These are phyloP conservation scores for Kingdonia uniflora DNA, from an alignment of 164 flowering plant genomes.

Conservation along the genomic window DNA sequence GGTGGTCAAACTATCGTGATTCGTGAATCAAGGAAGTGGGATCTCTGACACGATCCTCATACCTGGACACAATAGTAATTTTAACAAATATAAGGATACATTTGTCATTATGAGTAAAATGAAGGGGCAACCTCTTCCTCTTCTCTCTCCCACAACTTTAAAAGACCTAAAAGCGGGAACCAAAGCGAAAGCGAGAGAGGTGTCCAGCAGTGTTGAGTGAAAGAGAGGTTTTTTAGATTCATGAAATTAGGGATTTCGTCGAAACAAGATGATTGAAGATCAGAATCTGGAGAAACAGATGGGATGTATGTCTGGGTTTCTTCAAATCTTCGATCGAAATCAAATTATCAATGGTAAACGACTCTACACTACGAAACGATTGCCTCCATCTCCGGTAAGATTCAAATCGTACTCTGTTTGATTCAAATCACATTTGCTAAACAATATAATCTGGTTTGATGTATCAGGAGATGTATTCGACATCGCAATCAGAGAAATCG, in stretches of 20 bases:
- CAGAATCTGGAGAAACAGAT: conserved; percentile 71
- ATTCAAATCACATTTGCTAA: too few species aligned
- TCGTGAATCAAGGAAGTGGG: conserved; percentile 23
- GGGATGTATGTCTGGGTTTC: conserved; percentile 96
- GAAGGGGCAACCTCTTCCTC: conserved; percentile 1
- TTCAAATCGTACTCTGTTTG: not conserved
- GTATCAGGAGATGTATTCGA: conserved; percentile 29
- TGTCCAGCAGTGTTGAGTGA: not conserved
- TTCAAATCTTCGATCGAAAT: conserved; percentile 79
- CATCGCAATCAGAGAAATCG: conserved; percentile 21
- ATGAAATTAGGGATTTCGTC: too few species aligned
- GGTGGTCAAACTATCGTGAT: conserved; percentile 23
- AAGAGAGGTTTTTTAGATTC: conserved; percentile 5
- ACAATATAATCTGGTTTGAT: not conserved
- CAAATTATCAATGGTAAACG: conserved; percentile 64
- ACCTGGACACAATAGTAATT: conserved; percentile 9
- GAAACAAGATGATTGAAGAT: too few species aligned
- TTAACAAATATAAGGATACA: not conserved
- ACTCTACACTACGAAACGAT: conserved; percentile 52
- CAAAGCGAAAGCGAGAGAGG: not conserved
- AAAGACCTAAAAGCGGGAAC: conserved; percentile 49
- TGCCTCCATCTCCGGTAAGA: conserved; percentile 30
- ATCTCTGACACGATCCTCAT: conserved; percentile 20
- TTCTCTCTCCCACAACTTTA: conserved; percentile 17
- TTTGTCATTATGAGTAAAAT: conserved; percentile 6